phyloP scores from a whole-genome alignment of 2,329 filamentous ascomycete species.

The Trichoderma koningiopsis region DNA sequence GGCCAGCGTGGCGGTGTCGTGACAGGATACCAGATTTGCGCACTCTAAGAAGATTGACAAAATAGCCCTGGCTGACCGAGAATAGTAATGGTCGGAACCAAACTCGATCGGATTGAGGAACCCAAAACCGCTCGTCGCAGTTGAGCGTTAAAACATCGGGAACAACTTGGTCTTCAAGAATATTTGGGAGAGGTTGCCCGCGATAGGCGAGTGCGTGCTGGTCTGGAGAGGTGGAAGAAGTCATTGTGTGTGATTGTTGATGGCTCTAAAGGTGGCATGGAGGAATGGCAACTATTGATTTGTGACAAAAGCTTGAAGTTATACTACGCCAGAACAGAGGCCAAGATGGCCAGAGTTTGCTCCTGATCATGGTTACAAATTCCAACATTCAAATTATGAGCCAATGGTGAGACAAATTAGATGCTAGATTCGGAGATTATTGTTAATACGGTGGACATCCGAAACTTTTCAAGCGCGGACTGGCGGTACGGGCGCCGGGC shows the following conservation, averaged over 20 bases:
- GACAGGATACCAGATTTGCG: not conserved
- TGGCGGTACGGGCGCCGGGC: not conserved
- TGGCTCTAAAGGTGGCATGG: not conserved
- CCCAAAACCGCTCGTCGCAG: not conserved
- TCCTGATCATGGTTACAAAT: not conserved
- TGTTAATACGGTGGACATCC: not conserved
- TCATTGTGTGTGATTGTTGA: not conserved
- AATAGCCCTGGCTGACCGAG: not conserved
- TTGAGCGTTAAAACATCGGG: not conserved
- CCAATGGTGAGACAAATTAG: not conserved
- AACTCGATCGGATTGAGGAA: not conserved
- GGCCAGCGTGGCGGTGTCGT: not conserved
- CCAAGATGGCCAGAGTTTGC: not conserved
- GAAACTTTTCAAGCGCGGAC: too few relatives aligned
- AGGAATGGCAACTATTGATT: not conserved
- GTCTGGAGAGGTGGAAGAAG: not conserved
- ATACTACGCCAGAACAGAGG: not conserved
- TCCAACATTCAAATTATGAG: not conserved
- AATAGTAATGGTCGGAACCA: not conserved
- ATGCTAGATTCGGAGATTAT: not conserved
- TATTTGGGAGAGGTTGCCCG: not conserved
- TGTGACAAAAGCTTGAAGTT: not conserved
- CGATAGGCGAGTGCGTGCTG: not conserved
- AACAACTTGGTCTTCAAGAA: not conserved
- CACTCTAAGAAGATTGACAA: not conserved